Evolutionary conservation across 2,329 filamentous ascomycete genomes (phyloP).

Genomic region (Pseudogymnoascus sp.): DNA sequence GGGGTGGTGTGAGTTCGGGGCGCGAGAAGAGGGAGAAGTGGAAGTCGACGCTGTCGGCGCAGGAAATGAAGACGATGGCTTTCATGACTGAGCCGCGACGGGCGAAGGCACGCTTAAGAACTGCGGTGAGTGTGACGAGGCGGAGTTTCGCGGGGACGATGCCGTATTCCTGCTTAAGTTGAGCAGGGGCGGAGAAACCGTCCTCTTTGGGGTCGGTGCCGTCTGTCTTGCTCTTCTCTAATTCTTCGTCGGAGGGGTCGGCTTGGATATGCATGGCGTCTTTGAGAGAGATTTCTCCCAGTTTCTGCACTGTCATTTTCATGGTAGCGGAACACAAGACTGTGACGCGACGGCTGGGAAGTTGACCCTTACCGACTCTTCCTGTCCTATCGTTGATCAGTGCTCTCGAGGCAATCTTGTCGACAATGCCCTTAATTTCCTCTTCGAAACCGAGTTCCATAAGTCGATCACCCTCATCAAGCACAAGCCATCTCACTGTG

Average conservation of each 20-base stretch:
- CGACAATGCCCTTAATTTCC: constrained; percentile 80
- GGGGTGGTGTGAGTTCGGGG: constrained; percentile 18
- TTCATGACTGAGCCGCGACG: constrained; percentile 91
- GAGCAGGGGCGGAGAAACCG: constrained; percentile 74
- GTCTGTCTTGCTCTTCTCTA: constrained; percentile 42
- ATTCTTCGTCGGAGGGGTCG: constrained; percentile 42
- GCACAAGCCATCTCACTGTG: constrained; percentile 83
- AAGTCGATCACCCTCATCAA: constrained; percentile 94
- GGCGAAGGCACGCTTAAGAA: constrained; percentile 80
- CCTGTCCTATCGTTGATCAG: constrained; percentile 53
- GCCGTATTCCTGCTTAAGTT: constrained; percentile 86
- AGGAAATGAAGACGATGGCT: constrained; percentile 92
- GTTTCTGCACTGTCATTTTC: constrained; percentile 92
- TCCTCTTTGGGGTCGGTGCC: constrained; percentile 39
- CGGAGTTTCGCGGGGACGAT: constrained; percentile 84
- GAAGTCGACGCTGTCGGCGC: constrained; percentile 93
- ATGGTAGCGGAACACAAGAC: constrained; percentile 93
- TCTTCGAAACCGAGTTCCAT: constrained; percentile 98
- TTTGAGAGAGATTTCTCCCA: constrained; percentile 91
- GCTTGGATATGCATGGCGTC: constrained; percentile 83
- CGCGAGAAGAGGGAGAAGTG: constrained; percentile 73
- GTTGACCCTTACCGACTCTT: constrained; percentile 46
- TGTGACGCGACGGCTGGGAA: constrained; percentile 72
- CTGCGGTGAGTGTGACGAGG: constrained; percentile 75
- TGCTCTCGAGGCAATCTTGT: constrained; percentile 61